phyloP scores from a whole-genome alignment of 148 eudicot genomes.

The Euryodendron excelsum region DNA sequence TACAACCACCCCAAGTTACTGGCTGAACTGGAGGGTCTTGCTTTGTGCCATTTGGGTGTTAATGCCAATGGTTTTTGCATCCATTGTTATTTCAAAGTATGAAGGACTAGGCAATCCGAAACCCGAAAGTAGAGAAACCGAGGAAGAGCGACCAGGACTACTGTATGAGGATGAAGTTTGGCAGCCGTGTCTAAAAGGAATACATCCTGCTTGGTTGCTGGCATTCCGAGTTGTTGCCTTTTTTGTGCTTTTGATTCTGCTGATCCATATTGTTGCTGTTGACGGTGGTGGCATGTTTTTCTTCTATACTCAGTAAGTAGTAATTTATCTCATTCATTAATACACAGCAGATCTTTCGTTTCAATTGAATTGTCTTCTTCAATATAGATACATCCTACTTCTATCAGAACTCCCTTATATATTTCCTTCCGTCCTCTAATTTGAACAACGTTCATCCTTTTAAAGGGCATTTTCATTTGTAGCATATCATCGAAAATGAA shows the following conservation, averaged over 20 bases:
- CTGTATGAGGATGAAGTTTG: constrained; percentile 75
- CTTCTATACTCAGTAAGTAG: constrained; percentile 83
- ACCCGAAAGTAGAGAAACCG: background rate
- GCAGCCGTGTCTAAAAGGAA: constrained; percentile 67
- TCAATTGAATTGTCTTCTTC: no score
- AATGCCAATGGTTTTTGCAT: constrained; percentile 44
- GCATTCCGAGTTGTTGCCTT: constrained; percentile 59
- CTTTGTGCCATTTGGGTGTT: constrained; percentile 59
- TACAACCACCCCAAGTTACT: constrained; percentile 56
- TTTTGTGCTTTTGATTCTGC: constrained; percentile 54
- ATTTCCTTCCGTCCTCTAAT: background rate
- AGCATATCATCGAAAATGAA: background rate
- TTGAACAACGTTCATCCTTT: background rate
- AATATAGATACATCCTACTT: background rate
- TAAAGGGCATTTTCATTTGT: background rate
- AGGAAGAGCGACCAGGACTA: constrained; percentile 35
- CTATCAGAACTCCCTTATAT: background rate
- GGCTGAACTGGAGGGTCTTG: constrained; percentile 87
- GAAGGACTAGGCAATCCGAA: constrained; percentile 40
- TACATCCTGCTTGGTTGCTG: constrained; percentile 82
- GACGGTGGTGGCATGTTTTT: constrained; percentile 63
- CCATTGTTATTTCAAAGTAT: constrained; percentile 47
- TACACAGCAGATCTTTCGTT: no score
- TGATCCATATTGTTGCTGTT: constrained; percentile 59
- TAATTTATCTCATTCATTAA: background rate